Percentiles rank a stretch among this genome's conserved stretches.
Evolutionary conservation across 352 stramenopile species (phyloP).

Genomic region (Pelagophyceae sp.): DNA sequence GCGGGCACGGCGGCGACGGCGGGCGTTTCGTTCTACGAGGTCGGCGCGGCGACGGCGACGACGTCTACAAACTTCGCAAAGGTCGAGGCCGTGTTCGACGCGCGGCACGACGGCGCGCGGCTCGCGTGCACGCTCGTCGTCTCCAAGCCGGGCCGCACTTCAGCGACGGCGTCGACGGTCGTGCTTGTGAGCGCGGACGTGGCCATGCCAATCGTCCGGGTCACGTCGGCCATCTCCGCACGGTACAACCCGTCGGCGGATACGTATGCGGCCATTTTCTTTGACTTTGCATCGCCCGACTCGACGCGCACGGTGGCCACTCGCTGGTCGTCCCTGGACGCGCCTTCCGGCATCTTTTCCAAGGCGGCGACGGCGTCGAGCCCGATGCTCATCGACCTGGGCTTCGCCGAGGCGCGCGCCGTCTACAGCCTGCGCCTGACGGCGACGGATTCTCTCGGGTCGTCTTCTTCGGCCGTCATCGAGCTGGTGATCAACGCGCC

Average conservation of each 20-base stretch:
- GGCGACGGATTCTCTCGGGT: background rate
- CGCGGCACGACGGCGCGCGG: background rate
- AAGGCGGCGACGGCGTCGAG: background rate
- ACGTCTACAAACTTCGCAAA: too few species aligned
- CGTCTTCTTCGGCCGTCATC: background rate
- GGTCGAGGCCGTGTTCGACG: background rate
- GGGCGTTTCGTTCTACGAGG: background rate
- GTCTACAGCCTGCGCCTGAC: background rate
- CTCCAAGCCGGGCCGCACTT: background rate
- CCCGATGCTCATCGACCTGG: conserved; percentile 2
- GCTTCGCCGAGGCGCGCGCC: background rate
- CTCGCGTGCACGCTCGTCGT: background rate
- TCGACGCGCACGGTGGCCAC: background rate
- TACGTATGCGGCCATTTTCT: background rate
- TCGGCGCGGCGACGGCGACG: background rate
- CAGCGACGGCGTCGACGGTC: background rate
- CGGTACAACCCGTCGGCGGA: background rate
- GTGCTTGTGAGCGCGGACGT: background rate
- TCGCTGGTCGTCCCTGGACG: background rate
- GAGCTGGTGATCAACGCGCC: background rate
- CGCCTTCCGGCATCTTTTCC: background rate
- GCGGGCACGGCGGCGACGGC: background rate
- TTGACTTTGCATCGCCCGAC: background rate
- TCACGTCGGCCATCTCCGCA: background rate
- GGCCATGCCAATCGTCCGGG: background rate